Base-by-base conservation (phyloP, 2,329 filamentous ascomycete genomes). In the Aureobasidium zeae region DNA sequence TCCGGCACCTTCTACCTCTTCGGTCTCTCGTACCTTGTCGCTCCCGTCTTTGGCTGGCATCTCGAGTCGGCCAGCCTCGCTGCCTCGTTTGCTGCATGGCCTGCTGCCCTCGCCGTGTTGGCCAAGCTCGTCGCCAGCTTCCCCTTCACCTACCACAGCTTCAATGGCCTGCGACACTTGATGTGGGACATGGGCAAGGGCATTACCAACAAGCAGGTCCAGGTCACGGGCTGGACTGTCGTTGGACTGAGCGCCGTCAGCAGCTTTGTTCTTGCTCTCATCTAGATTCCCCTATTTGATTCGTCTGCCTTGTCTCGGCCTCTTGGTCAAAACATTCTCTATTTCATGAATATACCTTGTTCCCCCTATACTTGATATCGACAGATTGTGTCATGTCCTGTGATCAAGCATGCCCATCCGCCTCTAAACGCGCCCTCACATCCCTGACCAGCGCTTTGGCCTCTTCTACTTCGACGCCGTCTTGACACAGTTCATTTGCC, bases 391-490 rank as follows among this genome's bases (percentile, higher is more conserved):
- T n/a, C n/a, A n/a, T n/a, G n/a, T n/a, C n/a, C n/a, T n/a, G n/a
- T n/a, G n/a, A n/a, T n/a, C n/a, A 19, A 30, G 15, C 12, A 13
- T 43, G 34, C 15, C 45, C 39, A 21, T 52, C 48, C 10, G 34
- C 48, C 37, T 86, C 83, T 63, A 87, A 73, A 52, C 84, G 75
- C 4, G 83, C 83, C 53, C 88, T 74, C 10, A 94, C 81, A 62
- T 96, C 89, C 49, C 86, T 75, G 49, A 94, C 83, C 53, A 96
- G 68, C 3, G 87, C 86, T 66, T 96, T 96, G 20, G 91, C 91
- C 63, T 98, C 91, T 60, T 98, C 91, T 2, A 96, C 86, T 63
- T 96, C 91, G 19, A 93, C 81, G 0, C 91, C 91, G 63, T 98
- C 91, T 63, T 95, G 86, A 60, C 88, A 95, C 33, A 98, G 69